These are phyloP conservation scores for Balamuthia mandrillaris DNA, from an alignment of 208 protist species.

Conservation along the genomic window DNA sequence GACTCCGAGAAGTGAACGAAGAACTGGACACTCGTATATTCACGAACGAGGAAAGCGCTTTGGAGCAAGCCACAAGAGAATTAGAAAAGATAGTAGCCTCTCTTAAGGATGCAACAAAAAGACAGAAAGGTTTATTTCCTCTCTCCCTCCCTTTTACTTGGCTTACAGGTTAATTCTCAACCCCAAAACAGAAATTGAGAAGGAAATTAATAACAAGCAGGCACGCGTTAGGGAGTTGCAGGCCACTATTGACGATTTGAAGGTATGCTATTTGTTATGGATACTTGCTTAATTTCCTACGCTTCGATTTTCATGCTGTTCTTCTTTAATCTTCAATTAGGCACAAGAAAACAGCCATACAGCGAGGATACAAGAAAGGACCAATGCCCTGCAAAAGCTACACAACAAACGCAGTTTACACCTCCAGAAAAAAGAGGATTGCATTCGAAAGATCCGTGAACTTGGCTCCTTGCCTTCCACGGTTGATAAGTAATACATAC, in stretches of 20 bases:
- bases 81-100: neutral
- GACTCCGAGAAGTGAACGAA: neutral
- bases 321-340: too few species aligned
- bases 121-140: neutral
- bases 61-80: neutral
- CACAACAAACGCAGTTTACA: conserved; percentile 54
- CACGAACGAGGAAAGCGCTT: neutral
- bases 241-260: neutral
- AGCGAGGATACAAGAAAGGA: neutral
- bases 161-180: neutral
- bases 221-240: neutral
- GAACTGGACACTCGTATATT: neutral
- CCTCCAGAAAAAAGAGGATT: conserved; percentile 76
- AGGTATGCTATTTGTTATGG: too few species aligned
- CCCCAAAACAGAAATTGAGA: neutral
- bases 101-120: neutral
- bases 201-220: neutral
- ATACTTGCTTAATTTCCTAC: too few species aligned
- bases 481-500: too few species aligned
- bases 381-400: conserved; percentile 49
- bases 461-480: conserved; percentile 81
- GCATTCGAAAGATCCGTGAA: conserved; percentile 82
- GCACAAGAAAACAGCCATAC: neutral
- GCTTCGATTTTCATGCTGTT: too few species aligned
- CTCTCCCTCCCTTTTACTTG: neutral